phyloP scores from a whole-genome alignment of 106 monocot genomes.

The Phalaenopsis aphrodite region DNA sequence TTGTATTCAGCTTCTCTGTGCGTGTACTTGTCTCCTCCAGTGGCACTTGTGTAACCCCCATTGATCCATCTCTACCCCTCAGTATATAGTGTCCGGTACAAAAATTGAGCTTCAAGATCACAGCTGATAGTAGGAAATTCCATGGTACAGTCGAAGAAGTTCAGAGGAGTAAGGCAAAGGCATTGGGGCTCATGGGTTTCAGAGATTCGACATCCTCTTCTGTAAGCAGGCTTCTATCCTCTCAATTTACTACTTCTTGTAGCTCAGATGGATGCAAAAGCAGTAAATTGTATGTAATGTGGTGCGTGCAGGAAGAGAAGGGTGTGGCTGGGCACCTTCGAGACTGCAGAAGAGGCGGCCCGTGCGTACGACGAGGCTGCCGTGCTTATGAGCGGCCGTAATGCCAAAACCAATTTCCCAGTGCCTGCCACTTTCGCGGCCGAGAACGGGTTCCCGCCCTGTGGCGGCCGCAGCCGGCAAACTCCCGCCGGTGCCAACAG shows the following conservation, averaged over 20 bases:
- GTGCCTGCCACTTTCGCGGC: constrained; percentile 1
- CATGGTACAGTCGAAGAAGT: constrained; percentile 97
- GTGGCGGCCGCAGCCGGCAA: not conserved
- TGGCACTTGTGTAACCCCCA: not conserved
- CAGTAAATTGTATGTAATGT: not conserved
- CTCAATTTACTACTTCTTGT: not conserved
- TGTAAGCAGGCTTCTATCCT: constrained; percentile 26
- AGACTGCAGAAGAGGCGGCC: constrained; percentile 94
- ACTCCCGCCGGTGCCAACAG: not conserved
- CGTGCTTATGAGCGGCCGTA: constrained; percentile 83
- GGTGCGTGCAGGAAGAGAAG: constrained; percentile 42
- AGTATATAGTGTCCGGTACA: not conserved
- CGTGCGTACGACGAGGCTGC: constrained; percentile 85
- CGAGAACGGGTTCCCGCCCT: not conserved
- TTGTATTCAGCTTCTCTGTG: not conserved
- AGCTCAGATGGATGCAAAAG: not conserved
- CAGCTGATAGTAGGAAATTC: not conserved
- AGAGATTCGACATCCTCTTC: constrained; percentile 91
- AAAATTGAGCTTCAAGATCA: not conserved
- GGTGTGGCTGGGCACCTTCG: constrained; percentile 96
- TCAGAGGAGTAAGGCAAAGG: constrained; percentile 92
- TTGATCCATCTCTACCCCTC: not conserved
- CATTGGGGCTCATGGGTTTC: constrained; percentile 99
- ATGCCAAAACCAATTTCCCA: constrained; percentile 96
- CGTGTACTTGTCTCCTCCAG: not conserved